Evolutionary conservation across 768 basidiomycete genomes (phyloP).

Genomic region (Russula griseocarnosa): DNA sequence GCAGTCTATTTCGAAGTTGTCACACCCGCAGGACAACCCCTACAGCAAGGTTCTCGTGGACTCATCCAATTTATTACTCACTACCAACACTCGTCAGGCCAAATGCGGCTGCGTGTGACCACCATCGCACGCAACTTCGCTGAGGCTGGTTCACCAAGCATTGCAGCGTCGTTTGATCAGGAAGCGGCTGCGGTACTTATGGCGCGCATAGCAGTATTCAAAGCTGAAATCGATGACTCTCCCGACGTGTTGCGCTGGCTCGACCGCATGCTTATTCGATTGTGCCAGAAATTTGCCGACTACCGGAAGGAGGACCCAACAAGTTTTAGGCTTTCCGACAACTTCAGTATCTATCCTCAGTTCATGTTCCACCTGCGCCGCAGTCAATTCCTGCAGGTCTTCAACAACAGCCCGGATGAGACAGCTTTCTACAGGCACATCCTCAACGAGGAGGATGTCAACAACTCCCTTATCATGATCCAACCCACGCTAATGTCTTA

Average conservation of each 20-base stretch:
- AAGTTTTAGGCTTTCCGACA: slow-evolving; percentile 88
- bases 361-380: slow-evolving; percentile 99
- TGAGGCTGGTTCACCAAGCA: slow-evolving; percentile 91
- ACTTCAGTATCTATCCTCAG: slow-evolving; percentile 98
- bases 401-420: slow-evolving; percentile 99
- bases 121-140: slow-evolving; percentile 97
- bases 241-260: slow-evolving; percentile 97
- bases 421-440: slow-evolving; percentile 98
- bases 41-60: slow-evolving; percentile 85
- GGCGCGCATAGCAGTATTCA: slow-evolving; percentile 98
- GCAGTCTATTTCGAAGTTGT: slow-evolving; percentile 99
- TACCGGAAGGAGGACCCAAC: slow-evolving; percentile 97
- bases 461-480: slow-evolving; percentile 99
- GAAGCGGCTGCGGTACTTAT: slow-evolving; percentile 97
- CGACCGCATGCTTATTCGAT: slow-evolving; percentile 95
- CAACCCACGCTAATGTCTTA: slow-evolving; percentile 99
- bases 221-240: slow-evolving; percentile 97
- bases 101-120: slow-evolving; percentile 92
- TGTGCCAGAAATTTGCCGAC: slow-evolving; percentile 99
- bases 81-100: slow-evolving; percentile 96
- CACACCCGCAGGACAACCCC: slow-evolving; percentile 90
- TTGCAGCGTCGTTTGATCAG: slow-evolving; percentile 94
- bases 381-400: slow-evolving; percentile 98
- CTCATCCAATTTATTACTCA: slow-evolving; percentile 98
- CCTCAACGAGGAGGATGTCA: slow-evolving; percentile 95